Conservation (phyloP, 768 basidiomycete genomes). For the Xerocomellus dryophilus region DNA sequence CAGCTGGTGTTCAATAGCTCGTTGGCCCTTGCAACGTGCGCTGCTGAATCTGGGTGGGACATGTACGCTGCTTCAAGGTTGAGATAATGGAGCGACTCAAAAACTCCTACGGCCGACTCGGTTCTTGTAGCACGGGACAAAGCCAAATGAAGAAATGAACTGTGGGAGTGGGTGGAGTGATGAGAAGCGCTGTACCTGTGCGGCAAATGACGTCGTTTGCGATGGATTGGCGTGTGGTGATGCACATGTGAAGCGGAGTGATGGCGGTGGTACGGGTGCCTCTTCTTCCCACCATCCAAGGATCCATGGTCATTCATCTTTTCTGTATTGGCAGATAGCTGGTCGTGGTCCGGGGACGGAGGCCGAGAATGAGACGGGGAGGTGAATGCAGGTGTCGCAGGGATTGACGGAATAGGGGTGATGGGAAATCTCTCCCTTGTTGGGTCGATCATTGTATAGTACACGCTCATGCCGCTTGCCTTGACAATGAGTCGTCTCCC, state of each 20-base stretch:
- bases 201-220: constrained; percentile 8
- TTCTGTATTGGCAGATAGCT: not conserved
- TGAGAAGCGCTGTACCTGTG: constrained; percentile 17
- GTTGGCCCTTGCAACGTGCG: constrained; percentile 42
- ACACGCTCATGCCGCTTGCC: constrained; percentile 60
- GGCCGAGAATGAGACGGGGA: constrained; percentile 35
- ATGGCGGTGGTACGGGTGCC: not conserved
- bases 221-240: constrained; percentile 1
- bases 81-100: constrained; percentile 68
- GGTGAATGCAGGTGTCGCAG: constrained; percentile 34
- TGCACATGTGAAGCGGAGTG: constrained; percentile 2
- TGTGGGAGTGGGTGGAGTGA: constrained; percentile 34
- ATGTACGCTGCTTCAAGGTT: constrained; percentile 59
- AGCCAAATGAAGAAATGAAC: constrained; percentile 40
- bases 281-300: not conserved
- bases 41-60: constrained; percentile 45
- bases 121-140: constrained; percentile 29
- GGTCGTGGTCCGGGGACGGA: constrained; percentile 27
- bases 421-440: constrained; percentile 54
- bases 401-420: constrained; percentile 40
- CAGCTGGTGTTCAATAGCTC: constrained; percentile 51
- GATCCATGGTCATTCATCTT: not conserved
- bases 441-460: constrained; percentile 64
- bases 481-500: constrained; percentile 51
- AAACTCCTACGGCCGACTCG: constrained; percentile 66